Evolutionary conservation across 2,329 filamentous ascomycete species (phyloP).

Genomic region (Trematosphaeria pertusa): DNA sequence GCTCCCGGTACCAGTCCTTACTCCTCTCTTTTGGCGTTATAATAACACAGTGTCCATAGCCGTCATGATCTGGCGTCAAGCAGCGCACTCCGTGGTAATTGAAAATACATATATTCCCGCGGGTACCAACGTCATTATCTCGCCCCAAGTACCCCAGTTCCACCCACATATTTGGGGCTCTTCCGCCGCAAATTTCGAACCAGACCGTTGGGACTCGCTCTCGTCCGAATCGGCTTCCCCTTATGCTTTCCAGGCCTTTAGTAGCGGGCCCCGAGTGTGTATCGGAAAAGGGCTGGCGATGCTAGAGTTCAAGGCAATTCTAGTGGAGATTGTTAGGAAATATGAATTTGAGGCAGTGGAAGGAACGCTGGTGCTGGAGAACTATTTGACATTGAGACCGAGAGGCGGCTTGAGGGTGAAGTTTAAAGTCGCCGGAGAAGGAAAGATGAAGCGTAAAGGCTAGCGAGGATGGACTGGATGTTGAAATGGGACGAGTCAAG

Average conservation of each 20-base stretch:
- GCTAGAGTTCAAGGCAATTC: conserved; percentile 26
- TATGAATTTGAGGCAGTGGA: conserved; percentile 12
- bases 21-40: neutral
- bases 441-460: neutral
- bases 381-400: conserved; percentile 11
- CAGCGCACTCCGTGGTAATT: conserved; percentile 5
- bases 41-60: conserved; percentile 3
- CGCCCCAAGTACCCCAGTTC: conserved; percentile 13
- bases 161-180: conserved; percentile 15
- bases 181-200: conserved; percentile 7
- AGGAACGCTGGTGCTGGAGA: conserved; percentile 7
- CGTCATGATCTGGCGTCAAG: conserved; percentile 11
- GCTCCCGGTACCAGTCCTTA: conserved; percentile 9
- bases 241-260: conserved; percentile 25
- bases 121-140: conserved; percentile 15
- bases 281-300: conserved; percentile 25
- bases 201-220: conserved; percentile 17
- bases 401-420: conserved; percentile 5
- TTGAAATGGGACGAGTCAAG: neutral
- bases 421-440: neutral
- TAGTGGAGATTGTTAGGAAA: conserved; percentile 17
- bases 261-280: conserved; percentile 22
- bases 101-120: conserved; percentile 11
- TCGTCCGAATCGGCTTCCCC: conserved; percentile 13
- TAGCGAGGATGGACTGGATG: neutral